Base-by-base conservation (phyloP, 768 basidiomycete genomes). In the Hericium erinaceus region DNA sequence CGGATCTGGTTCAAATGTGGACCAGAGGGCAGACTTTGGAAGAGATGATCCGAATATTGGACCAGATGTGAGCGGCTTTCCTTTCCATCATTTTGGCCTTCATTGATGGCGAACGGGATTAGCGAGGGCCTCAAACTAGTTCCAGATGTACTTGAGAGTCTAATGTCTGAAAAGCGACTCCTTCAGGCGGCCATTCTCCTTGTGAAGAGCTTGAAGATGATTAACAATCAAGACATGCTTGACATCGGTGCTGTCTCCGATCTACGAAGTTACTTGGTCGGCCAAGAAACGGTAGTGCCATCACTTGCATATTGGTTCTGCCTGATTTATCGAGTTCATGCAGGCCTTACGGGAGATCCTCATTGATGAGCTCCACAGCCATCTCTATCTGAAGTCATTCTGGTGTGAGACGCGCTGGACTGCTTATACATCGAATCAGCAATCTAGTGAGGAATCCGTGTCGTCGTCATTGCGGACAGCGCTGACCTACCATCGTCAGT, bases 231-330 rank as follows among this genome's bases (percentile, higher is more conserved):
- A 8, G 97, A 98, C 62, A 90, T 98, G 86, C 74, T 86, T 58
- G 95, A 98, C 67, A 88, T 99, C 58, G 95, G 95, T n/a, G 97
- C 95, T 4, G 76, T 98, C 37, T 75, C 89, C 11, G 97, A 99
- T 69, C 69, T 99, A 50, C 77, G 93, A 57, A 80, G 79, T 62
- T 98, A 98, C 73, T 79, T 98, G 24, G 71, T 77, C 33, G 77
- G 82, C 12, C 97, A 99, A 71, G 95, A 98, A 77, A 82, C 79
- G 57, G 95, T 93, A 20, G n/a, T 7, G 15, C 20, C 11, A 39
- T 38, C 24, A 39, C 16, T 40, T 24, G 20, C 18, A 44, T 28
- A 16, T 26, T 8, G 3, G 33, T 7, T 53, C 44, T 49, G 52
- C n/a, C 15, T 46, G 56, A 48, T 56, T 39, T 58, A 4, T 24